Evolutionary conservation across 1,284 basidiomycete genomes (phyloP).

Genomic region (Ustilago curta): DNA sequence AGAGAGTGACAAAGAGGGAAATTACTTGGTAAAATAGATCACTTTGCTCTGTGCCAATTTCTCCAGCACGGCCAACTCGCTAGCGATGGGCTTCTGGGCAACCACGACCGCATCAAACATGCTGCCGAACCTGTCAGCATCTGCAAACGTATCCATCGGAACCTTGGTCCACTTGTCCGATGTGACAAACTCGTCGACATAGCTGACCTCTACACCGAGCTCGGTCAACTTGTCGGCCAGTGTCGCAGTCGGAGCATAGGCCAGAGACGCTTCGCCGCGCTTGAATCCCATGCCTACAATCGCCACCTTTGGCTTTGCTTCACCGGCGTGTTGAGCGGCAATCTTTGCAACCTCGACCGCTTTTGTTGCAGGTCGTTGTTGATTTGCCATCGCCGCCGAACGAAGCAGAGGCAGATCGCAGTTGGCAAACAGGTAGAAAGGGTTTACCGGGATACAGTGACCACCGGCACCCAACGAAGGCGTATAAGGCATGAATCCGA

Average conservation of each 20-base stretch:
- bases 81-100: conserved; percentile 27
- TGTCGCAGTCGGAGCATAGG: conserved; percentile 37
- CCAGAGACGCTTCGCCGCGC: conserved; percentile 30
- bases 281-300: conserved; percentile 45
- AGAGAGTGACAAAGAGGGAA: not conserved
- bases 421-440: conserved; percentile 39
- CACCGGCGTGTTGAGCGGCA: conserved; percentile 1
- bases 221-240: conserved; percentile 35
- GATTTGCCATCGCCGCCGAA: conserved; percentile 25
- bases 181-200: conserved; percentile 33
- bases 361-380: conserved; percentile 21
- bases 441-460: conserved; percentile 45
- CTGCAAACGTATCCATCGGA: conserved; percentile 5
- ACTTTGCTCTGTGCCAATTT: conserved; percentile 15
- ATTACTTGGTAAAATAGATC: conserved; percentile 33
- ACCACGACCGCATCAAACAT: conserved; percentile 33
- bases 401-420: conserved; percentile 36
- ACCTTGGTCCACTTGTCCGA: conserved; percentile 32
- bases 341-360: conserved; percentile 19
- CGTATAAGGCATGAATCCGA: conserved; percentile 39
- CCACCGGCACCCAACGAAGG: conserved; percentile 39
- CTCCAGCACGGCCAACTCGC: conserved; percentile 19
- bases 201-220: conserved; percentile 24
- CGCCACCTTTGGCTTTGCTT: conserved; percentile 5
- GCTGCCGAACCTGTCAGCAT: conserved; percentile 12